Evolutionary conservation across 805 yeast species (phyloP).

Genomic region (Candida suzukii): DNA sequence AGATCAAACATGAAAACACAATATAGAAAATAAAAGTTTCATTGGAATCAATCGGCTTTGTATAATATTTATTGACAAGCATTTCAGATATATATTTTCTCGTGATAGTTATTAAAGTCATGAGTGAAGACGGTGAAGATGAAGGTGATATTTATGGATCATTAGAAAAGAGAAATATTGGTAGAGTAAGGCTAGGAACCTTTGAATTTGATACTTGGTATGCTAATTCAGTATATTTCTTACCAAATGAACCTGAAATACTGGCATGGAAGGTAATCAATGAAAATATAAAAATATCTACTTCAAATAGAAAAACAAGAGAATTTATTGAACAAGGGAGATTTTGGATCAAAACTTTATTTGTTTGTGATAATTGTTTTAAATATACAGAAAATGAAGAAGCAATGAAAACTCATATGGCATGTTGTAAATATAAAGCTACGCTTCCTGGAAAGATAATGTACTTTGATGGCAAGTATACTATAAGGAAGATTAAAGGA

Average conservation of each 20-base stretch:
- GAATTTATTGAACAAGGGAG: slow-evolving; percentile 11
- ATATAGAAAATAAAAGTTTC: no score
- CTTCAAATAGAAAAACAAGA: slow-evolving; percentile 10
- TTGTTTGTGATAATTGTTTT: slow-evolving; percentile 79
- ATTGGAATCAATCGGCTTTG: no score
- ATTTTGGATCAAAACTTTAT: slow-evolving; percentile 55
- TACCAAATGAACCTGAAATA: slow-evolving; percentile 33
- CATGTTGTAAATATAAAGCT: slow-evolving; percentile 31
- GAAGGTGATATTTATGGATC: slow-evolving; percentile 51
- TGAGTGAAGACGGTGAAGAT: slow-evolving; percentile 18
- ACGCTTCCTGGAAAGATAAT: slow-evolving; percentile 60
- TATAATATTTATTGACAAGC: no score
- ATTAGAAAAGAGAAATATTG: slow-evolving; percentile 55
- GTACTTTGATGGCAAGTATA: slow-evolving; percentile 49
- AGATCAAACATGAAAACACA: no score
- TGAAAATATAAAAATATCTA: slow-evolving; percentile 12
- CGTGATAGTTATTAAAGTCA: no score
- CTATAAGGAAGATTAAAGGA: slow-evolving; percentile 67
- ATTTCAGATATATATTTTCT: no score
- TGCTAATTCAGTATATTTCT: slow-evolving; percentile 75
- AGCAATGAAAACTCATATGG: slow-evolving; percentile 44
- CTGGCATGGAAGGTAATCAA: slow-evolving; percentile 36
- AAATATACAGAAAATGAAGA: slow-evolving; percentile 53
- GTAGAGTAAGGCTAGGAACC: slow-evolving; percentile 59
- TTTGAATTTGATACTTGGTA: slow-evolving; percentile 78